Base-by-base conservation (phyloP, 2,329 filamentous ascomycete species). In the Eurotiales sp. region DNA sequence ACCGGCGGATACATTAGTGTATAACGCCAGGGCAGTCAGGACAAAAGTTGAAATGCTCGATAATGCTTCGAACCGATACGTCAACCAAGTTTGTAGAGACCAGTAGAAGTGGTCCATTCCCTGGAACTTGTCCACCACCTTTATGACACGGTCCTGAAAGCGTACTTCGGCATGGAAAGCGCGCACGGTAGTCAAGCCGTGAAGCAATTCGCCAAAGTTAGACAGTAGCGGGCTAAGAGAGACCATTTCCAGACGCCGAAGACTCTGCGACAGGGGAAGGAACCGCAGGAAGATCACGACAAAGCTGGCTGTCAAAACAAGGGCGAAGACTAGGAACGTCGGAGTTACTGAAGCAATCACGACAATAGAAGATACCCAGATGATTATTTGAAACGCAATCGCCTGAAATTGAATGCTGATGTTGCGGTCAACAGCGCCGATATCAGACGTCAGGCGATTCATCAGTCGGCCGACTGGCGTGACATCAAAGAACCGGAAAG, bases 101-200 rank as follows among this genome's bases (percentile, higher is more conserved):
- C 90, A 96, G 72, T 95, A 96, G 71, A 96, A 95, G 66, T 96
- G 91, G 61, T 96, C 91, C 80, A 95, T 93, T 64, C 90, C 90
- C 66, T 96, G 91, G 64, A 96, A 96, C 15, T 84, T 84, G 63
- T 96, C 90, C 0, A 90, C 90, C 0, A 90, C 90, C 2, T 79
- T 74, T 29, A 96, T 85, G 47, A 95, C 88, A 46, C 85, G 81
- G 55, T 84, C 80, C 63, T 95, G 89, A 62, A 96, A 96, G 47
- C 87, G 84, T 3, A 79, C 73, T 59, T 95, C 86, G 1, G 86
- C 89, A 44, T 80, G 83, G 64, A 95, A 92, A 0, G 91, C 90
- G 39, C 89, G 83, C 19, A 96, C 90, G 0, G 91, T 96, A 0
- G 88, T 90, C 8, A 96, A 73, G 0, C 91, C 91, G 54, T 95